A percentile compares a stretch with the other conserved stretches of the same genome.
Evolutionary conservation across 495 filamentous ascomycete genomes (phyloP).

Genomic region (Hamigera avellanea): DNA sequence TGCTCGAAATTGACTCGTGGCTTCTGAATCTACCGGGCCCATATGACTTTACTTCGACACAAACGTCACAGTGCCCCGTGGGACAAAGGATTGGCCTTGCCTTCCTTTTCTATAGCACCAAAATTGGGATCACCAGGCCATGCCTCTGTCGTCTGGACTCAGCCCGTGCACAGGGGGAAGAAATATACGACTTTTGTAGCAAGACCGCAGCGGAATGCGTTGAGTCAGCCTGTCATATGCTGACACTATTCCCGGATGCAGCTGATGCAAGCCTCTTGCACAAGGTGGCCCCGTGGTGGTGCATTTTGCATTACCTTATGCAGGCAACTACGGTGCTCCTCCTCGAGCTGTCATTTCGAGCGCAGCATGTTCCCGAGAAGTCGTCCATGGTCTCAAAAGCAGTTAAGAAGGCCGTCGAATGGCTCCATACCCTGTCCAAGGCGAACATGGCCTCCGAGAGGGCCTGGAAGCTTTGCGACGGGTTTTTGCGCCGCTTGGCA

Average conservation of each 20-base stretch:
- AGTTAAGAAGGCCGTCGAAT: slow-evolving; percentile 41
- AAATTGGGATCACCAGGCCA: slow-evolving; percentile 49
- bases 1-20: slow-evolving; percentile 28
- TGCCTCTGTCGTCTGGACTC: slow-evolving; percentile 46
- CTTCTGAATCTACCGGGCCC: slow-evolving; percentile 25
- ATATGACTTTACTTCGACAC: slow-evolving; percentile 28
- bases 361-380: slow-evolving; percentile 44
- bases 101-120: slow-evolving; percentile 46
- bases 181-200: slow-evolving; percentile 36
- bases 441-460: slow-evolving; percentile 34
- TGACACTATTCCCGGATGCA: slow-evolving; percentile 41
- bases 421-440: slow-evolving; percentile 36
- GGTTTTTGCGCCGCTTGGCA: slow-evolving; percentile 32
- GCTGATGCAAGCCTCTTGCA: slow-evolving; percentile 30
- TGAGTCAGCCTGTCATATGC: slow-evolving; percentile 41
- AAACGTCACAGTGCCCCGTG: slow-evolving; percentile 18
- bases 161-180: slow-evolving; percentile 13
- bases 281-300: slow-evolving; percentile 50
- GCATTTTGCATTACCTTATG: slow-evolving; percentile 49
- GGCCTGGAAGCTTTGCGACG: slow-evolving; percentile 40
- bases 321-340: slow-evolving; percentile 48
- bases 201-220: slow-evolving; percentile 45
- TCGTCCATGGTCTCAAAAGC: slow-evolving; percentile 37
- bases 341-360: slow-evolving; percentile 42
- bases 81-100: slow-evolving; percentile 35